Percentiles rank a stretch among this genome's conserved stretches.
Conservation (phyloP, 257 asterid species). For the Salvia miltiorrhiza region DNA sequence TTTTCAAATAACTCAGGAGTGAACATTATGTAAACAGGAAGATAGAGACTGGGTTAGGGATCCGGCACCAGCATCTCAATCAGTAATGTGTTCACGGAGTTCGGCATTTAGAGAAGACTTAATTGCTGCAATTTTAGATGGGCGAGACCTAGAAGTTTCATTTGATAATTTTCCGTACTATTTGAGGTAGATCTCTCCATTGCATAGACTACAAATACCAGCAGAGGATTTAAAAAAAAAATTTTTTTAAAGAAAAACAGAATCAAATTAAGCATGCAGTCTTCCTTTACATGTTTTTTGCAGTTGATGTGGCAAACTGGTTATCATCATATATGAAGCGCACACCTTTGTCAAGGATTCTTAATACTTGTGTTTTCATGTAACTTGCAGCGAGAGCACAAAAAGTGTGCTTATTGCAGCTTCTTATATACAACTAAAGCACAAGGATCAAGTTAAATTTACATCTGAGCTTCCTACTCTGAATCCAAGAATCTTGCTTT, state of each 20-base stretch:
- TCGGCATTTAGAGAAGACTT: constrained; percentile 63
- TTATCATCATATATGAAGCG: neutral
- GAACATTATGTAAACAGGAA: constrained; percentile 36
- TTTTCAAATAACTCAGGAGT: constrained; percentile 18
- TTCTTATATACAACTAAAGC: constrained; percentile 77
- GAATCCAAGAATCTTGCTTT: constrained; percentile 83
- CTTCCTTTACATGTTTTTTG: neutral
- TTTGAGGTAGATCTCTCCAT: constrained; percentile 51
- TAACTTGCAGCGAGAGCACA: constrained; percentile 76
- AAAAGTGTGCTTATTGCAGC: constrained; percentile 79
- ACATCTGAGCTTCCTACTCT: constrained; percentile 76
- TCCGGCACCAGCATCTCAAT: constrained; percentile 42
- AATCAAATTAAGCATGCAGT: neutral
- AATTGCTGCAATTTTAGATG: constrained; percentile 55
- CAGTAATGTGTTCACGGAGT: constrained; percentile 53
- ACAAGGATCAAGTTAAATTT: constrained; percentile 59
- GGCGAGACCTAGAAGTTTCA: constrained; percentile 58
- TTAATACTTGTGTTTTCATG: constrained; percentile 18
- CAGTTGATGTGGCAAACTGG: constrained; percentile 12
- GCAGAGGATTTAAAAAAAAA: too few species aligned
- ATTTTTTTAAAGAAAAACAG: neutral
- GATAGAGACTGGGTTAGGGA: constrained; percentile 69
- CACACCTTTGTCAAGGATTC: constrained; percentile 10
- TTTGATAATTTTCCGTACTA: constrained; percentile 87
- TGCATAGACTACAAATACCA: neutral